Conservation (phyloP, 345 rosid genomes). For the Boechera stricta region DNA sequence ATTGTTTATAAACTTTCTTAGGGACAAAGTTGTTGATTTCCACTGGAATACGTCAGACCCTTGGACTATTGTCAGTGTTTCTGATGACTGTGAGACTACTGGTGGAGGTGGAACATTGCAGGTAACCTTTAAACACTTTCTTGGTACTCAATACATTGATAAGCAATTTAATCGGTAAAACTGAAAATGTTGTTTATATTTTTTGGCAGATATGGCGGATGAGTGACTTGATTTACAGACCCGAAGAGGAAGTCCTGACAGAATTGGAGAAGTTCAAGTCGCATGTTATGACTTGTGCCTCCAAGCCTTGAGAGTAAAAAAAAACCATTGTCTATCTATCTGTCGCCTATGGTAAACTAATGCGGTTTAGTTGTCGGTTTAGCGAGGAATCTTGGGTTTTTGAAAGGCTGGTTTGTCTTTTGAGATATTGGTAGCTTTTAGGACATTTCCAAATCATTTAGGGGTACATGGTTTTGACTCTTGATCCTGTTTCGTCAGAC, state of each 20-base stretch:
- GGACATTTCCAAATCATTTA: conserved; percentile 32
- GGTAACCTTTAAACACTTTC: conserved; percentile 27
- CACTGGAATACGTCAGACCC: conserved; percentile 93
- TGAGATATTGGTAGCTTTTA: conserved; percentile 35
- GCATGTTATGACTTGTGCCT: conserved; percentile 73
- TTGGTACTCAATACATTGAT: background rate
- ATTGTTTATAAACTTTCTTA: conserved; percentile 25
- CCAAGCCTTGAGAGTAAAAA: conserved; percentile 58
- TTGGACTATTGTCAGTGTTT: conserved; percentile 95
- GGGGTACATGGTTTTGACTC: conserved; percentile 34
- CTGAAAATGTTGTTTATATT: conserved; percentile 5
- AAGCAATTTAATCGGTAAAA: background rate
- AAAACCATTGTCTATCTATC: conserved; percentile 24
- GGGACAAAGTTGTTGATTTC: conserved; percentile 97
- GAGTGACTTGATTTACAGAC: conserved; percentile 94
- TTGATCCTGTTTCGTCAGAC: conserved; percentile 8
- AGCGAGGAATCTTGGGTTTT: conserved; percentile 17
- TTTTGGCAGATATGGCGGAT: conserved; percentile 89
- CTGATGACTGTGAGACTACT: conserved; percentile 92
- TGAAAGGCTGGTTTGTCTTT: conserved; percentile 31
- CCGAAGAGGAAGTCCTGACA: conserved; percentile 88
- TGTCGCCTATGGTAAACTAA: conserved; percentile 24
- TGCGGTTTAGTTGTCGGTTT: conserved; percentile 34
- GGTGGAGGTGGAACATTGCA: conserved; percentile 98
- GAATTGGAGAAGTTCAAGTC: conserved; percentile 96